Conservation (phyloP, 768 basidiomycete genomes). For the Trametes meyenii region DNA sequence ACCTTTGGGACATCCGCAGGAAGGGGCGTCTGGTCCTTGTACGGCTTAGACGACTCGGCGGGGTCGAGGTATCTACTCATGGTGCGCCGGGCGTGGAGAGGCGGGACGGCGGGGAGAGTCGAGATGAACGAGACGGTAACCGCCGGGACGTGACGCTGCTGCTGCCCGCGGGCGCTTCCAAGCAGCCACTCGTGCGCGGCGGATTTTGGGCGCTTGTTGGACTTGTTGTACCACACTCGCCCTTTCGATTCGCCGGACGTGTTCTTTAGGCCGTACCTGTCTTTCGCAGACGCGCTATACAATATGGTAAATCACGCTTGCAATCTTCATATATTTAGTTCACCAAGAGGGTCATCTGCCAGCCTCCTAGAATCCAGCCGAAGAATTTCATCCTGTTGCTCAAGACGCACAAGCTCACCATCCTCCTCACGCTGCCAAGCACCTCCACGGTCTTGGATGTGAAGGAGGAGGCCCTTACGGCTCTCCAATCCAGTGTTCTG, state of each 20-base stretch:
- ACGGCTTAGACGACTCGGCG: conserved; percentile 49
- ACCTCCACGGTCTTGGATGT: conserved; percentile 57
- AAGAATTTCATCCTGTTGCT: conserved; percentile 70
- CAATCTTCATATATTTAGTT: too few relatives aligned
- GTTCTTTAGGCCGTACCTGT: too few relatives aligned
- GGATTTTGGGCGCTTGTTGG: conserved; percentile 8
- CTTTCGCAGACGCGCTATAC: neutral
- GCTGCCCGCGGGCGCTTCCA: conserved; percentile 12
- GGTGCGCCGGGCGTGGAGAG: conserved; percentile 29
- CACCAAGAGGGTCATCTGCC: neutral
- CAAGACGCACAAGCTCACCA: conserved; percentile 72
- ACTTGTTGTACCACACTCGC: conserved; percentile 8
- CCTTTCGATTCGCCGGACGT: neutral
- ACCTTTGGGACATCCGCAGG: conserved; percentile 75
- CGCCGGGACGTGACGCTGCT: conserved; percentile 22
- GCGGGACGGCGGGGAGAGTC: conserved; percentile 6
- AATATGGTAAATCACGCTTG: neutral
- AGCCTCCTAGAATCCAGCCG: conserved; percentile 57
- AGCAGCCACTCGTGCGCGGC: neutral
- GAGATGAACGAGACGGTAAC: conserved; percentile 21
- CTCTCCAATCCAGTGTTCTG: conserved; percentile 55
- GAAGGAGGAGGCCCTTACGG: conserved; percentile 65
- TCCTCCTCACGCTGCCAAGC: conserved; percentile 60
- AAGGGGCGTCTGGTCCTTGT: conserved; percentile 67
- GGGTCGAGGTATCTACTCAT: conserved; percentile 61